Percentiles rank a stretch among this genome's conserved stretches.
Evolutionary conservation across 805 yeast genomes (phyloP).

Genomic region (Komagataella pseudopastoris): DNA sequence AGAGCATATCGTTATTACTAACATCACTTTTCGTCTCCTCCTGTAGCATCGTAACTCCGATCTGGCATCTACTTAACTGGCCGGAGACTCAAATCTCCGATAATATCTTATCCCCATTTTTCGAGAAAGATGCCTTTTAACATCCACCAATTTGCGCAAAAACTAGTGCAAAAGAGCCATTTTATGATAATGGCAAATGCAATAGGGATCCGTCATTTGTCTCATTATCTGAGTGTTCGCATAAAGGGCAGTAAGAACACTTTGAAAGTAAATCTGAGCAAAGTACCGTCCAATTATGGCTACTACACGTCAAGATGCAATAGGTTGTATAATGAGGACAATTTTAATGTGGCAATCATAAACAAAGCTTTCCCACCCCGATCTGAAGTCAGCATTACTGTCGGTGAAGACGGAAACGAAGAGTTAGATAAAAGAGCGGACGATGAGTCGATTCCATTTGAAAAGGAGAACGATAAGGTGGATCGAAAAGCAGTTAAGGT

Average conservation of each 20-base stretch:
- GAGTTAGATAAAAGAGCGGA: not conserved
- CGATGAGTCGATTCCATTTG: not conserved
- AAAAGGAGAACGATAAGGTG: not conserved
- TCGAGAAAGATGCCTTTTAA: not conserved
- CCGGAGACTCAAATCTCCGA: not conserved
- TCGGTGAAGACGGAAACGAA: not conserved
- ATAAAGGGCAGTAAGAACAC: slow-evolving; percentile 11
- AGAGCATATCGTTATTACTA: not conserved
- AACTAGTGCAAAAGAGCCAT: not conserved
- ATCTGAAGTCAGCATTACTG: not conserved
- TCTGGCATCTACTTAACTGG: not conserved
- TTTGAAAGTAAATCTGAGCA: slow-evolving; percentile 40
- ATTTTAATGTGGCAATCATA: slow-evolving; percentile 41
- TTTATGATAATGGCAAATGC: not conserved
- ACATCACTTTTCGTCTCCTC: not conserved
- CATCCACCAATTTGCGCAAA: not conserved
- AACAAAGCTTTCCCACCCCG: slow-evolving; percentile 12
- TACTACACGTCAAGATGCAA: slow-evolving; percentile 68
- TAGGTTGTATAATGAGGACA: slow-evolving; percentile 72
- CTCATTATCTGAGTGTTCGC: slow-evolving; percentile 16
- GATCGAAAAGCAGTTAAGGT: slow-evolving; percentile 16
- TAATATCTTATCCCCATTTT: not conserved
- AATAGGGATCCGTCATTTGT: slow-evolving; percentile 5
- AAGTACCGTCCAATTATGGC: slow-evolving; percentile 67
- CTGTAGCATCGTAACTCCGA: not conserved